Conservation (phyloP, 768 basidiomycete genomes). For the Mycena vulgaris region DNA sequence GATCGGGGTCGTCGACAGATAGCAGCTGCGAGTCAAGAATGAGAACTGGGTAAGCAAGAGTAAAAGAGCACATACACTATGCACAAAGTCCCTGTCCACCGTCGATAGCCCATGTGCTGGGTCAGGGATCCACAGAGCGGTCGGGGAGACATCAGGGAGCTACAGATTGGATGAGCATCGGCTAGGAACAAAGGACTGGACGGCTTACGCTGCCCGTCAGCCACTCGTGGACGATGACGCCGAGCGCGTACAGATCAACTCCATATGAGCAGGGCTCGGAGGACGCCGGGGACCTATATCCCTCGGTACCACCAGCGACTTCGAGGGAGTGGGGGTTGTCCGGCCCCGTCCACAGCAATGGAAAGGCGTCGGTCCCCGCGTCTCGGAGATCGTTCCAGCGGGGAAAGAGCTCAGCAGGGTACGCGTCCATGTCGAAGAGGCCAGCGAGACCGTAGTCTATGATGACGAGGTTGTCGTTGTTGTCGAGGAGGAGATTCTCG, state of each 20-base stretch:
- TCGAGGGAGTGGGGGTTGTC: background rate
- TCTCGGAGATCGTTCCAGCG: background rate
- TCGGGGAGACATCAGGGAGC: background rate
- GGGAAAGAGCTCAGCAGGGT: background rate
- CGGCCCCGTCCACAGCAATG: background rate
- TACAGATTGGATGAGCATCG: background rate
- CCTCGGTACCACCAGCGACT: background rate
- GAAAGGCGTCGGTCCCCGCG: background rate
- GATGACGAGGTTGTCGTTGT: background rate
- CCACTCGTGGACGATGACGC: background rate
- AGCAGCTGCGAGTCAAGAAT: background rate
- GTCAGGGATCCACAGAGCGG: background rate
- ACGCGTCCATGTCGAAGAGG: background rate
- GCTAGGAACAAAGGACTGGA: background rate
- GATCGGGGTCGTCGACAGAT: background rate
- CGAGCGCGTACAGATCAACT: conserved; percentile 1
- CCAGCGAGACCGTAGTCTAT: conserved; percentile 14
- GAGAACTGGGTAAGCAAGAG: background rate
- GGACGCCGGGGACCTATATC: background rate
- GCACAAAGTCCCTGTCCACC: background rate
- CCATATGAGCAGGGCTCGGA: background rate
- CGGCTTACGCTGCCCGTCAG: background rate
- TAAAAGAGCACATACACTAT: background rate
- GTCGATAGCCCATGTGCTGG: background rate
- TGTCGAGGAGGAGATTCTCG: background rate